phyloP scores from a whole-genome alignment of 306 rosid genomes.

The Quercus rubra region DNA sequence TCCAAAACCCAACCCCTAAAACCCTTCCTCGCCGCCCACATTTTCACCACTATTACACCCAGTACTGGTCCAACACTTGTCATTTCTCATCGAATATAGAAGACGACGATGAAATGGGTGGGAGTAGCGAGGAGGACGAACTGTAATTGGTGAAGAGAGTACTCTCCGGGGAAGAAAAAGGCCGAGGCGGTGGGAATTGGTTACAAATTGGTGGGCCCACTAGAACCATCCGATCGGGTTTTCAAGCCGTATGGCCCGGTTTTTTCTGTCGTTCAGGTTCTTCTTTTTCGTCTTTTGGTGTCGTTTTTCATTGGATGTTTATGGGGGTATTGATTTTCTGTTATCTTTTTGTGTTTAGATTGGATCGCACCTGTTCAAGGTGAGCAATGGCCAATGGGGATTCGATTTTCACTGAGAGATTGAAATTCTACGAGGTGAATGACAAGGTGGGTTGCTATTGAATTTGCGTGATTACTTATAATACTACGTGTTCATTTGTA shows the following conservation, averaged over 20 bases:
- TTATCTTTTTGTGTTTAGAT: constrained; percentile 33
- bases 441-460: constrained; percentile 60
- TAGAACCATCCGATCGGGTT: constrained; percentile 42
- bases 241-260: constrained; percentile 74
- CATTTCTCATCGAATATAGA: constrained; percentile 48
- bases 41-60: constrained; percentile 20
- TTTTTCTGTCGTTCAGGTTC: constrained; percentile 87
- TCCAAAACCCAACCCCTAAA: constrained; percentile 15
- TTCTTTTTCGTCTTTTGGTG: not conserved
- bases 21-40: constrained; percentile 14
- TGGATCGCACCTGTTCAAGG: constrained; percentile 95
- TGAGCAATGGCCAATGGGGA: constrained; percentile 81
- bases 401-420: constrained; percentile 76
- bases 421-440: constrained; percentile 88
- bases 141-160: constrained; percentile 45
- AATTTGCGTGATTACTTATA: not conserved
- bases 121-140: constrained; percentile 38
- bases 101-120: constrained; percentile 30
- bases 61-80: constrained; percentile 35
- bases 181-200: constrained; percentile 78
- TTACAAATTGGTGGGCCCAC: constrained; percentile 67
- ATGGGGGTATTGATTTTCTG: not conserved
- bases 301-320: not conserved
- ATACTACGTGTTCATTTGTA: not conserved
- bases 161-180: constrained; percentile 64